Evolutionary conservation across 306 rosid species (phyloP).

Genomic region (Comarum palustre): DNA sequence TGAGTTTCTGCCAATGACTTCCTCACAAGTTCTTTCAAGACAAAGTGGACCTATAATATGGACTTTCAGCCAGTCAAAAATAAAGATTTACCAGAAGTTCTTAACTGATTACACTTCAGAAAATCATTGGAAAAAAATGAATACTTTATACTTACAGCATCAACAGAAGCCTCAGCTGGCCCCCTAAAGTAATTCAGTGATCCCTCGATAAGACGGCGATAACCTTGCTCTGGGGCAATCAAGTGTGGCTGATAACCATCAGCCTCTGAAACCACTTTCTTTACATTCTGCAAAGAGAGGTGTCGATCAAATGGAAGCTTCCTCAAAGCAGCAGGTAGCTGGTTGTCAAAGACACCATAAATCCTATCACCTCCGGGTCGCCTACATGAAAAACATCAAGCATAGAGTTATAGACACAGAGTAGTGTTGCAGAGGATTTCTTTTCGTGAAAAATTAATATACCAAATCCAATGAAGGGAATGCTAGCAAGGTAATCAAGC

Average conservation of each 20-base stretch:
- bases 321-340: slow-evolving; percentile 93
- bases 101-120: background rate
- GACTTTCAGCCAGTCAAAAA: slow-evolving; percentile 20
- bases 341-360: slow-evolving; percentile 93
- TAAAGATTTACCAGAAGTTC: background rate
- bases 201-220: slow-evolving; percentile 87
- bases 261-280: slow-evolving; percentile 90
- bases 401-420: background rate
- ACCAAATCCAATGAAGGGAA: background rate
- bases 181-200: slow-evolving; percentile 83
- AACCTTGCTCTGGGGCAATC: slow-evolving; percentile 99
- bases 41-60: slow-evolving; percentile 75
- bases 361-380: slow-evolving; percentile 96
- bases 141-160: slow-evolving; percentile 71
- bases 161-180: slow-evolving; percentile 98
- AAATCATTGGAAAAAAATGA: background rate
- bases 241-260: slow-evolving; percentile 99
- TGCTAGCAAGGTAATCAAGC: background rate
- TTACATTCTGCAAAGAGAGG: slow-evolving; percentile 85
- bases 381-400: slow-evolving; percentile 38
- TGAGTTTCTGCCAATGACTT: slow-evolving; percentile 87
- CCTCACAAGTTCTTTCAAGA: slow-evolving; percentile 95
- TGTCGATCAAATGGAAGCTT: slow-evolving; percentile 99
- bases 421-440: background rate
- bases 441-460: background rate